A percentile compares a stretch with the other conserved stretches of the same genome.
phyloP scores from a whole-genome alignment of 169 alveolate species.

The Eimeria necatrix region DNA sequence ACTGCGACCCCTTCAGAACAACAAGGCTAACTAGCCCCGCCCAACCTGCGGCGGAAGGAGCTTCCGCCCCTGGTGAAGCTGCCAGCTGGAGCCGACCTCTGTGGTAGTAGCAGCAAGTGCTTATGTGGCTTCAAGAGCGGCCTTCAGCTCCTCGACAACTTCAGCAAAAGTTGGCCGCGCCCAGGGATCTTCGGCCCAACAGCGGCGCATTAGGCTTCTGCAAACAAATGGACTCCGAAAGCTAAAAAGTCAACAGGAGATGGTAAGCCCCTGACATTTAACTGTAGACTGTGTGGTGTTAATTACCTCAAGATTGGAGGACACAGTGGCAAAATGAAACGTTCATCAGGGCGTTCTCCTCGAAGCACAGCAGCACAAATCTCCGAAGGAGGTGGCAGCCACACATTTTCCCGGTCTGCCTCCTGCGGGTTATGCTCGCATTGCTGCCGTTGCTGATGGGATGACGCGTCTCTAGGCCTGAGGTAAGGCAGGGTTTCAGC shows the following conservation, averaged over 20 bases:
- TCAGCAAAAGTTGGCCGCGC: slow-evolving; percentile 72
- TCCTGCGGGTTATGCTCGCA: slow-evolving; percentile 14
- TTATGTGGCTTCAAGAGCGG: slow-evolving; percentile 30
- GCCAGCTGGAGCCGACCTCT: background rate
- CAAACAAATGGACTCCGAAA: background rate
- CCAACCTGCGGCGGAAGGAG: background rate
- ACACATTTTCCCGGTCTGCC: slow-evolving; percentile 61
- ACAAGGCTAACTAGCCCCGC: too few relatives aligned
- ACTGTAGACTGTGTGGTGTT: background rate
- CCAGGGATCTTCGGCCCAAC: slow-evolving; percentile 72
- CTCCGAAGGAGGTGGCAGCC: slow-evolving; percentile 75
- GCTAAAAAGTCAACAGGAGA: background rate
- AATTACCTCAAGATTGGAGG: slow-evolving; percentile 80
- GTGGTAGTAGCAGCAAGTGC: background rate
- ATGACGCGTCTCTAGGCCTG: background rate
- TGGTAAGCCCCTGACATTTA: background rate
- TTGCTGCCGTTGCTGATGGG: slow-evolving; percentile 34
- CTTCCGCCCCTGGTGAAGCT: background rate
- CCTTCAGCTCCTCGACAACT: slow-evolving; percentile 63
- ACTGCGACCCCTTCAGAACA: too few relatives aligned
- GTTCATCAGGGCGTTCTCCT: slow-evolving; percentile 84
- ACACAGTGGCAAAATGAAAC: slow-evolving; percentile 83
- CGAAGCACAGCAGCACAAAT: slow-evolving; percentile 66
- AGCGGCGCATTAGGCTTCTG: slow-evolving; percentile 69
- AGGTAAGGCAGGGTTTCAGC: slow-evolving; percentile 91